A percentile compares a stretch with the other conserved stretches of the same genome.
Evolutionary conservation across 148 eudicot genomes (phyloP).

Genomic region (Silene conica): DNA sequence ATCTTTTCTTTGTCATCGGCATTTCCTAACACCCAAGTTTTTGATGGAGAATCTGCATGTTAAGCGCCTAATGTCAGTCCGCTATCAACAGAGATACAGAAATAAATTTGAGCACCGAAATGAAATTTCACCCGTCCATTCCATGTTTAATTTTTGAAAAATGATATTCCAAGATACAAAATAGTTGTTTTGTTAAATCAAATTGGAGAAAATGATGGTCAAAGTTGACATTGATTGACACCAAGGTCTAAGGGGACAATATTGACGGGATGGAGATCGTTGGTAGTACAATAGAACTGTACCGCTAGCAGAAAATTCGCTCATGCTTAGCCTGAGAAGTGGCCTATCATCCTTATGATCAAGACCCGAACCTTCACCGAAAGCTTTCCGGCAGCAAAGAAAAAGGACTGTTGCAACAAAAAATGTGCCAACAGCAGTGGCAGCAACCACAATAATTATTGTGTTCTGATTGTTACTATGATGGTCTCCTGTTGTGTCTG

Average conservation of each 20-base stretch:
- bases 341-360: conserved; percentile 71
- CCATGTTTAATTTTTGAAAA: too few species aligned
- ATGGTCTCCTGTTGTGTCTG: conserved; percentile 24
- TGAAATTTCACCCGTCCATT: conserved; percentile 3
- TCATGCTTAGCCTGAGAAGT: conserved; percentile 77
- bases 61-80: conserved; percentile 24
- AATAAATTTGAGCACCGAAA: not conserved
- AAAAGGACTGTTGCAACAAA: conserved; percentile 45
- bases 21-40: conserved; percentile 33
- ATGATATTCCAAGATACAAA: not conserved
- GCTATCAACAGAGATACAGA: conserved; percentile 4
- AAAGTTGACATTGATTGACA: not conserved
- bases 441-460: conserved; percentile 48
- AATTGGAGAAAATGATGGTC: not conserved
- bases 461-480: conserved; percentile 24
- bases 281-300: not conserved
- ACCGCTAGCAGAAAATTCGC: conserved; percentile 53
- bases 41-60: conserved; percentile 54
- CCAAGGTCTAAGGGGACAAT: not conserved
- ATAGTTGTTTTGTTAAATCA: too few species aligned
- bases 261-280: not conserved
- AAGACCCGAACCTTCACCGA: conserved; percentile 31
- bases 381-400: conserved; percentile 43
- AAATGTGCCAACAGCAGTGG: conserved; percentile 59
- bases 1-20: conserved; percentile 33